Evolutionary conservation across 176 grass and related monocot species (phyloP), one percentile per base, ranked within the genome.

Genomic region (Ampelocalamus luodianensis): DNA sequence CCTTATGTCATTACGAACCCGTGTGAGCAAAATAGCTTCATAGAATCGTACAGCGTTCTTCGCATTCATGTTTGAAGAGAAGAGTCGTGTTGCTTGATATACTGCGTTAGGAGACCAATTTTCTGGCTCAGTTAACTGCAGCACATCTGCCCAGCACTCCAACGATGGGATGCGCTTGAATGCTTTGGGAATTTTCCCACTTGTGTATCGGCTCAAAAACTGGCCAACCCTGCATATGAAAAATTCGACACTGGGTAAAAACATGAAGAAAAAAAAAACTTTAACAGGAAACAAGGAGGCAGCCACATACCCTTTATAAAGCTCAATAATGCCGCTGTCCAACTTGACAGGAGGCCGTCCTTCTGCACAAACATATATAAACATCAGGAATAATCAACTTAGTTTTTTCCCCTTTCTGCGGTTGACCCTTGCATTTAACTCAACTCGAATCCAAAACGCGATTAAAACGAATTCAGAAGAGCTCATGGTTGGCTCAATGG

Each of bases 41-140:
- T 95, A 98, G 81, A 98, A 98, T 34, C 75, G 76, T 12, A 89
- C 83, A 3, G 87, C 93, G 6, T 86, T 92, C 77, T 92, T 95
- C 0, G 65, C 82, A 9, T 63, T 93, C 96, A 98, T 87, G 82
- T 95, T 98, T 48, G 93, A 98, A 71, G 96, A 92, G 83, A 98
- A 98, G 37, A 98, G 85, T 45, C 81, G 88, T 50, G 93, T 98
- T 36, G 96, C 93, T 77, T 98, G 96, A 82, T 92, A 95, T 59
- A 98, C 84, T 13, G 96, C 96, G 53, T 92, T 93, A 46, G 96
- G 93, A 13, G 96, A 98, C 93, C 96, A 98, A 72, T 95, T 86
- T 73, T 92, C 89, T 29, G 96, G 96, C 74, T 95, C 88, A 10
- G 93, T 98, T 72, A 98, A 39, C 85, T 94, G 91, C 55, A 98